Conservation (phyloP, 2,329 filamentous ascomycete genomes). For the Alternaria tenuissima region DNA sequence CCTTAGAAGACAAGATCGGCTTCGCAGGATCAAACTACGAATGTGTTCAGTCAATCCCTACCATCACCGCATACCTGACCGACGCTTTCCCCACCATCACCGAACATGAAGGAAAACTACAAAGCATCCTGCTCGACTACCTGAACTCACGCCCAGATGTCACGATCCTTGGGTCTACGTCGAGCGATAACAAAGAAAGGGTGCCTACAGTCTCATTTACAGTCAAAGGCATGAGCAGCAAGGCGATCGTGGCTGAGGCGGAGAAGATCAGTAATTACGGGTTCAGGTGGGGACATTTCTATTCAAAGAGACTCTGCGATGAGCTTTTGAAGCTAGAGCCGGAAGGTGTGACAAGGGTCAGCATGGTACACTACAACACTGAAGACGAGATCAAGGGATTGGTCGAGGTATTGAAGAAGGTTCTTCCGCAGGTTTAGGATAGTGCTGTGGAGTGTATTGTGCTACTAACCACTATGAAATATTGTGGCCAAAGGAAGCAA, state of each 20-base stretch:
- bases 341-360: constrained; percentile 74
- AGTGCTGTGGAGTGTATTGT: not conserved
- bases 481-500: not conserved
- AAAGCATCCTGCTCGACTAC: constrained; percentile 67
- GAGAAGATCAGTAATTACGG: constrained; percentile 68
- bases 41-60: constrained; percentile 68
- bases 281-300: constrained; percentile 74
- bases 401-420: constrained; percentile 62
- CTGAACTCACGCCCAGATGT: constrained; percentile 62
- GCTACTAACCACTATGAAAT: not conserved
- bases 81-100: constrained; percentile 55
- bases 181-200: constrained; percentile 57
- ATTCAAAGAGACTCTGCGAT: constrained; percentile 68
- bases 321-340: constrained; percentile 66
- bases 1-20: constrained; percentile 72
- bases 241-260: constrained; percentile 67
- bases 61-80: constrained; percentile 69
- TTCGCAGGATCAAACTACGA: constrained; percentile 77
- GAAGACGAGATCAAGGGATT: constrained; percentile 66
- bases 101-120: constrained; percentile 68
- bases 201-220: constrained; percentile 74
- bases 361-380: constrained; percentile 77
- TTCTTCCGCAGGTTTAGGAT: constrained; percentile 44
- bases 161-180: constrained; percentile 66
- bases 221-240: constrained; percentile 65